Evolutionary conservation across 495 filamentous ascomycete species (phyloP).

Genomic region (Penicillium diatomitis): DNA sequence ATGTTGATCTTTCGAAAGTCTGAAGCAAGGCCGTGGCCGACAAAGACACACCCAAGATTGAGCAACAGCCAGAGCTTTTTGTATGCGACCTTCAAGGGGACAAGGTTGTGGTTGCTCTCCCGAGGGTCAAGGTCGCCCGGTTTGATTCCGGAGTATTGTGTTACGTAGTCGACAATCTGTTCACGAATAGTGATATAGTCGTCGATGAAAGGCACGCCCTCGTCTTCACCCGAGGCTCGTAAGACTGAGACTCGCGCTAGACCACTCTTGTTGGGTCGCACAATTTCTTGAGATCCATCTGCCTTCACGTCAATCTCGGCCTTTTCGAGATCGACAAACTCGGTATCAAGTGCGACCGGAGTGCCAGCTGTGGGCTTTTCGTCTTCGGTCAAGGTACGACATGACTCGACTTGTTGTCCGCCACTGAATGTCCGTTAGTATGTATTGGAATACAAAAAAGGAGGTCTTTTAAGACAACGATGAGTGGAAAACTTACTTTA

Average conservation of each 20-base stretch:
- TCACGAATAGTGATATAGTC: constrained; percentile 91
- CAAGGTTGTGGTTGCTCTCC: constrained; percentile 66
- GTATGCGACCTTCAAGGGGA: constrained; percentile 83
- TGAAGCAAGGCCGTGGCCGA: constrained; percentile 84
- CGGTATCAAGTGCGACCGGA: constrained; percentile 83
- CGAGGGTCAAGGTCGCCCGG: constrained; percentile 70
- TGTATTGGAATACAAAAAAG: not conserved
- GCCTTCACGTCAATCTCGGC: constrained; percentile 90
- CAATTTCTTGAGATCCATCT: constrained; percentile 76
- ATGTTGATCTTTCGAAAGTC: constrained; percentile 99
- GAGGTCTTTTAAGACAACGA: not conserved
- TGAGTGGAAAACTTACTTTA: constrained; percentile 27
- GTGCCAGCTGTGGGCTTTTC: constrained; percentile 63
- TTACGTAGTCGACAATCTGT: constrained; percentile 91
- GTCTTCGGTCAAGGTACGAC: constrained; percentile 48
- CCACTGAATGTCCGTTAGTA: constrained; percentile 8
- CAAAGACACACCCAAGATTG: constrained; percentile 87
- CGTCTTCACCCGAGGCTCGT: constrained; percentile 61
- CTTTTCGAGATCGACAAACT: constrained; percentile 85
- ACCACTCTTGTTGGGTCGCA: constrained; percentile 74
- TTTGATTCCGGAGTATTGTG: constrained; percentile 82
- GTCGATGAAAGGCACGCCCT: constrained; percentile 86
- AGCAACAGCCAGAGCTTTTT: constrained; percentile 97
- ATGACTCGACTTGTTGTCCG: constrained; percentile 32
- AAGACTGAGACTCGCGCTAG: constrained; percentile 84